Base-by-base conservation (phyloP, 2,329 filamentous ascomycete genomes). In the Neopestalotiopsis sp. region DNA sequence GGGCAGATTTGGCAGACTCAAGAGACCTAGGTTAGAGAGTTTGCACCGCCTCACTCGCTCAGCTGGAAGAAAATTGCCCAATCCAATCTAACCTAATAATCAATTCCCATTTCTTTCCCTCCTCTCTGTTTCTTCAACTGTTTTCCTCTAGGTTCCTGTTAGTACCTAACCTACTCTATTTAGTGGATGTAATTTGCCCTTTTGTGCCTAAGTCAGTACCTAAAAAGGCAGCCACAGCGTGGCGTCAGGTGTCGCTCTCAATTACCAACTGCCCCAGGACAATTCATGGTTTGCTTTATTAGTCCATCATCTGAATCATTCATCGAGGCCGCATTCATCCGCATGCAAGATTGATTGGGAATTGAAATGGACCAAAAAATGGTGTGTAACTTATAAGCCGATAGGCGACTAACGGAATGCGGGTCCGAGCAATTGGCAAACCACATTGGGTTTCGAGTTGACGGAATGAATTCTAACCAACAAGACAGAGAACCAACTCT, bases 41-140 rank as follows among this genome's bases (percentile, higher is more conserved):
- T 40, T 62, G 61, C 61, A 64, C 61, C 30, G 61, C 61, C 61
- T 64, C 61, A 64, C 61, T 49, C 32, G 40, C 38, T 32, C 61
- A 53, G 61, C 61, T 64, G 61, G 17, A 20, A 28, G 13, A 5
- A 12, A 38, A 20, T 62, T 32, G 12, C 38, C 38, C 38, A 45
- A 49, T 45, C 61, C n/a, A 53, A 28, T 32, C 14, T 34, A 38
- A 24, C 32, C 30, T 42, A 62, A 20, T 42, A 62, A 20, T 42
- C 40, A 42, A 20, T 38, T 32, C 30, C 40, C 6, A n/a, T 38
- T 62, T 24, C 34, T n/a, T 24, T 30, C 57, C 24, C 13, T 20
- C 20, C 56, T 24, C 56, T 32, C 56, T 28, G 12, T 28, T 20
- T 32, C 30, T 59, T 59, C 30, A 34, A 24, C 20, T 59, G 24